A percentile compares a stretch with the other conserved stretches of the same genome.
These are phyloP conservation scores for Agapanthus africanus DNA, from an alignment of 106 monocot species.

Conservation along the genomic window DNA sequence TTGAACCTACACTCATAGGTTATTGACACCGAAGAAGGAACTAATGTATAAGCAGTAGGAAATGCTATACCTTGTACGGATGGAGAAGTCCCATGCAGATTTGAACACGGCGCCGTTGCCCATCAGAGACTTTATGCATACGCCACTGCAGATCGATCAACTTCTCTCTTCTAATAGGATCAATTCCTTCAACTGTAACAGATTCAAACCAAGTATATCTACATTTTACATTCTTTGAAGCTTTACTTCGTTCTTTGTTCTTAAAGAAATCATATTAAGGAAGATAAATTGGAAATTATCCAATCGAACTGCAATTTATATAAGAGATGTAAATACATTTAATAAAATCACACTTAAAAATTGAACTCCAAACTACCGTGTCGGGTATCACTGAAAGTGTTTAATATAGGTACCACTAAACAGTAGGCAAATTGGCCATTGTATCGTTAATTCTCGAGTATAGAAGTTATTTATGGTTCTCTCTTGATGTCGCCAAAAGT, in stretches of 20 bases:
- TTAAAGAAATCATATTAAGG: no score
- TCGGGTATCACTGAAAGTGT: background rate
- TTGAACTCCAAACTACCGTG: background rate
- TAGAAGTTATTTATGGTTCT: background rate
- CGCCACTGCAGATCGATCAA: slow-evolving; percentile 84
- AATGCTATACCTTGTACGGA: slow-evolving; percentile 67
- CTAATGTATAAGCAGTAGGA: background rate
- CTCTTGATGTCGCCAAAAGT: background rate
- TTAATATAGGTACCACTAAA: background rate
- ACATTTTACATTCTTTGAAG: background rate
- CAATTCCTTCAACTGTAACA: slow-evolving; percentile 83
- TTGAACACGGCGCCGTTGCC: slow-evolving; percentile 89
- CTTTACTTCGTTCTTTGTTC: background rate
- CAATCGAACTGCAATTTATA: background rate
- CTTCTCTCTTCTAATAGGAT: slow-evolving; percentile 80
- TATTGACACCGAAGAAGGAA: background rate
- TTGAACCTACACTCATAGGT: background rate
- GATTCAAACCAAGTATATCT: background rate
- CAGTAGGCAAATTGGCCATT: background rate
- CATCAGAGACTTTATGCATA: slow-evolving; percentile 99
- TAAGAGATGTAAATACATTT: background rate
- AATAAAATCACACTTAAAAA: background rate
- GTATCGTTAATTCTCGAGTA: background rate
- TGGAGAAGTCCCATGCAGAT: slow-evolving; percentile 99
- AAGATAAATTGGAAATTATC: background rate